Evolutionary conservation across 805 yeast genomes (phyloP), one percentile per base, ranked within the genome.

Genomic region (Dipodascus albidus): DNA sequence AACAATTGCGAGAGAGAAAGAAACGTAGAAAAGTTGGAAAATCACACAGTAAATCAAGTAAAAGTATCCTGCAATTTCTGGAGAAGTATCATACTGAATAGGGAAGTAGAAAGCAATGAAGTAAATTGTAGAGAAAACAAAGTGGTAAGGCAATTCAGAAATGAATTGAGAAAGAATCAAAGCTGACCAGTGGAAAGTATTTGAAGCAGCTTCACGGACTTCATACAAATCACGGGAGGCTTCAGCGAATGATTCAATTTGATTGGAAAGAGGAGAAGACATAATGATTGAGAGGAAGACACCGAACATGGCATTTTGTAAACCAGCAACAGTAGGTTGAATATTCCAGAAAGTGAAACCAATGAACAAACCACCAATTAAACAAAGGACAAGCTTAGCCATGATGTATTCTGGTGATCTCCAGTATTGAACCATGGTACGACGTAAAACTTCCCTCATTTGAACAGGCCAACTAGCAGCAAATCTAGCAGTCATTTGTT

Each of bases 301-400:
- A 33, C 80, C 76, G 62, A 83, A 79, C 73, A 82, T 71, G 54
- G 78, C 74, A 65, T 81, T 79, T 63, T 75, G 81, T 62, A 81
- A 70, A 53, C 85, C 86, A 49, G 74, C 73, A 48, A 75, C 60
- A 35, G 78, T 64, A 38, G 71, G 69, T 52, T 75, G 77, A 44
- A 82, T 76, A 60, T 82, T 74, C 71, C 75, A 82, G 69, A 81
- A 86, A 0, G 83, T 73, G 67, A 86, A 86, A 48, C 95, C 95
- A 57, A 82, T 77, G 64, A 83, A 81, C 17, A 85, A 62, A 44
- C 87, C 80, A 49, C 81, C 73, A 19, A 77, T 64, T 33, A 74
- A 63, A 56, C 70, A 69, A 59, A 80, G 67, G 63, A 73, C 70
- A 23, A 80, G 59, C 69, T 85, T 86, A 38, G 91, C 73, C 66